Evolutionary conservation across 352 stramenopile species (phyloP), one percentile per base, ranked within the genome.

Genomic region (Pythium dissimile): DNA sequence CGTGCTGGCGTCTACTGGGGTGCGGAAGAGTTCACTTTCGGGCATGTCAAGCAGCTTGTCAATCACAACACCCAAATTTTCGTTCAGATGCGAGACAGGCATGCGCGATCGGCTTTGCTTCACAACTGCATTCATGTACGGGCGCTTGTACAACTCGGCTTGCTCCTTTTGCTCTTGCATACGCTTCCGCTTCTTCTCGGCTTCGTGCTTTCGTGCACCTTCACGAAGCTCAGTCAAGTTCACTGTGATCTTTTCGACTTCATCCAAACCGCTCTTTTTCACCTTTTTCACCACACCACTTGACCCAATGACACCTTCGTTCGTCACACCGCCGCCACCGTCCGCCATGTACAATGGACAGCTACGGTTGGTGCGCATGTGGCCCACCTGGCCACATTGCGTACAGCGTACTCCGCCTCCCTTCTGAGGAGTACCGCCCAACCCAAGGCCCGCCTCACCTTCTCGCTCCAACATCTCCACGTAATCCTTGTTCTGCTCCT

Each of bases 331-430:
- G 38, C 49, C 58, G 39, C 37, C 55, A 20, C 55, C 75, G 59
- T 89, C 76, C 0, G 81, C 81, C 81, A 91, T 91, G 59, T 89
- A 94, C 47, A 94, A 58, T 10, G 82, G 81, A 45, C 84, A 94
- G 26, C 77, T 92, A 18, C 84, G 77, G 46, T 94, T 94, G 16
- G 81, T 94, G 35, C 82, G 81, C 78, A 94, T 94, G 59, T 94
- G 84, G 5, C 84, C 84, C 31, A 76, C 50, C 34, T 94, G 80
- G 21, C 86, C 72, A 64, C 84, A 94, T 39, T 90, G 77, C 5
- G 84, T 94, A 54, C 84, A 94, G 7, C 84, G 84, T 57, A 94
- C 88, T 31, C 77, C 72, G 13, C 74, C 48, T 27, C 48, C 75
- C 64, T 88, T 90, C 52, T 73, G 63, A 0, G 66, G 64, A 7